These are phyloP conservation scores for Ascochyta clinopodiicola DNA, from an alignment of 2,329 filamentous ascomycete species.

Conservation along the genomic window DNA sequence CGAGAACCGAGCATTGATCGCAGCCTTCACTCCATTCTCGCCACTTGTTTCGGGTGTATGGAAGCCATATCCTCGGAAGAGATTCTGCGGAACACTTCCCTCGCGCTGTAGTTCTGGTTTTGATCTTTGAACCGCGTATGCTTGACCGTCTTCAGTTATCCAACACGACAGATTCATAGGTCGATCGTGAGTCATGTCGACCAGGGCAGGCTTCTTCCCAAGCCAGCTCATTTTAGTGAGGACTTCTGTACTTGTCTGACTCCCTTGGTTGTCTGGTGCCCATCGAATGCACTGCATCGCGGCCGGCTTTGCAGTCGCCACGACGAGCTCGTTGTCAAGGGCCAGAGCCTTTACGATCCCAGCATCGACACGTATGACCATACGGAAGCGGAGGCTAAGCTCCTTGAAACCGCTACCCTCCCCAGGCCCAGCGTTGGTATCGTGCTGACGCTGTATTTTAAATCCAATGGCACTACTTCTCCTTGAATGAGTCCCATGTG, in stretches of 20 bases:
- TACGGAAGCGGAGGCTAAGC: constrained; percentile 88
- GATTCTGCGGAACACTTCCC: constrained; percentile 61
- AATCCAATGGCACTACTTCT: constrained; percentile 57
- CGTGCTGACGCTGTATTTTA: constrained; percentile 47
- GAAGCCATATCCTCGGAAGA: constrained; percentile 92
- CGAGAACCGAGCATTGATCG: constrained; percentile 94
- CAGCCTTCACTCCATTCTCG: constrained; percentile 72
- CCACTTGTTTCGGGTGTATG: constrained; percentile 70
- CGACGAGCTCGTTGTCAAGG: constrained; percentile 88
- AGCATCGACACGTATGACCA: constrained; percentile 98
- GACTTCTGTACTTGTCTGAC: constrained; percentile 89
- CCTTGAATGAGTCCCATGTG: constrained; percentile 49
- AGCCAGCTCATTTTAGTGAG: constrained; percentile 87
- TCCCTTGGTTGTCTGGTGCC: constrained; percentile 81
- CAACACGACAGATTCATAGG: constrained; percentile 96
- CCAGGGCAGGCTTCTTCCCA: constrained; percentile 75
- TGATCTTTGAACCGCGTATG: constrained; percentile 85
- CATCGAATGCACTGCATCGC: constrained; percentile 97
- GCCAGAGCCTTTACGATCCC: constrained; percentile 88
- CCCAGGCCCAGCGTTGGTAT: constrained; percentile 68
- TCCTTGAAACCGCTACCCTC: constrained; percentile 85
- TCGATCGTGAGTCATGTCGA: constrained; percentile 89
- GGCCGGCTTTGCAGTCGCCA: constrained; percentile 88
- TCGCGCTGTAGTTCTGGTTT: constrained; percentile 44
- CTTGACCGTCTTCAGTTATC: constrained; percentile 86